Conservation (phyloP, 176 grass and related monocot genomes). For the Olyra latifolia region DNA sequence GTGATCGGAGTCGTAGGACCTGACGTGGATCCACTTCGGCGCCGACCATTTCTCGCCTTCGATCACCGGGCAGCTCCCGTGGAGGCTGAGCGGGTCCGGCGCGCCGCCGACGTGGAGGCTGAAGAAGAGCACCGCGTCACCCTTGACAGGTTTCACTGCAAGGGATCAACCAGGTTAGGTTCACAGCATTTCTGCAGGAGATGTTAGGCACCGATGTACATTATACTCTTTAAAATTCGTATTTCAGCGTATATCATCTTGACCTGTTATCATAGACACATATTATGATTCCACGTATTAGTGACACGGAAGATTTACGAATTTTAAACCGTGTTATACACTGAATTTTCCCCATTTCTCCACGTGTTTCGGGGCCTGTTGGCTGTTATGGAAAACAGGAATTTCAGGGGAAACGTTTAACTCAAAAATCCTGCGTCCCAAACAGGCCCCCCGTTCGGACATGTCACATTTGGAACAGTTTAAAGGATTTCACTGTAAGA, state of each 20-base stretch:
- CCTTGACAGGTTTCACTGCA: slow-evolving; percentile 68
- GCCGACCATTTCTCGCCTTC: slow-evolving; percentile 68
- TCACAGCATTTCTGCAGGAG: background rate
- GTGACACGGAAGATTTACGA: no score
- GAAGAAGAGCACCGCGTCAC: slow-evolving; percentile 61
- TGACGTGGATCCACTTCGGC: slow-evolving; percentile 57
- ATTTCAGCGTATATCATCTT: no score
- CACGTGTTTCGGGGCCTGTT: background rate
- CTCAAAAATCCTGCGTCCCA: no score
- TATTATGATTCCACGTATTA: no score
- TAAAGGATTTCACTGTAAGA: background rate
- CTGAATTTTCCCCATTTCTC: background rate
- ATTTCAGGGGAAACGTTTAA: no score
- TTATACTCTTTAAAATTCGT: no score
- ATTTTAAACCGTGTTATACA: no score
- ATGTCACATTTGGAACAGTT: background rate
- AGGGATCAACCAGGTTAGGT: background rate
- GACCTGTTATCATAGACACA: no score
- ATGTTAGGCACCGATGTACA: no score
- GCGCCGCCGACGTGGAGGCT: slow-evolving; percentile 38
- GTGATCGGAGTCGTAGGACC: slow-evolving; percentile 17
- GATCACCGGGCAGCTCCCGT: slow-evolving; percentile 64
- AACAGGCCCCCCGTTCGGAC: background rate
- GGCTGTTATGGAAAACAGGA: no score
- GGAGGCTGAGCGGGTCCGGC: slow-evolving; percentile 48